Conservation (phyloP, 257 asterid genomes). For the Catharanthus roseus region DNA sequence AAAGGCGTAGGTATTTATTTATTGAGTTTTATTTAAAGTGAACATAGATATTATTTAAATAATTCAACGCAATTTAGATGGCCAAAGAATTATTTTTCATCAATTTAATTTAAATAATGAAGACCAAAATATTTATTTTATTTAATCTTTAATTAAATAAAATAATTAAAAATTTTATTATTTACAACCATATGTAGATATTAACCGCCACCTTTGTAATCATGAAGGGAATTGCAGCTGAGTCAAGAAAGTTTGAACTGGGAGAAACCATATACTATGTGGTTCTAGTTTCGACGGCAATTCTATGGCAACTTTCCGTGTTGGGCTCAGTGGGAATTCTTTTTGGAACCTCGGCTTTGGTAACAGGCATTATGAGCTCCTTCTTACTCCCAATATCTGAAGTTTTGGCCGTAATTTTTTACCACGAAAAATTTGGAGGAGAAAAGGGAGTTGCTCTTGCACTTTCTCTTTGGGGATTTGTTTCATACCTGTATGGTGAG, state of each 20-base stretch:
- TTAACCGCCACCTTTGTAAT: too few relatives aligned
- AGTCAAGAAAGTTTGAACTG: conserved; percentile 14
- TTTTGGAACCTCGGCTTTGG: too few relatives aligned
- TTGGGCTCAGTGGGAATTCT: conserved; percentile 10
- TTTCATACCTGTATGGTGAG: conserved; percentile 25
- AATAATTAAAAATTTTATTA: too few relatives aligned
- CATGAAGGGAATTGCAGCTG: conserved; percentile 6
- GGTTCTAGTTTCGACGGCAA: conserved; percentile 9
- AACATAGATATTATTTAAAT: too few relatives aligned
- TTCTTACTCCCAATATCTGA: conserved; percentile 6
- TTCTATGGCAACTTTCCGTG: conserved; percentile 11
- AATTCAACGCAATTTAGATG: too few relatives aligned
- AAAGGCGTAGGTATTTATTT: too few relatives aligned
- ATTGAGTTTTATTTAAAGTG: too few relatives aligned
- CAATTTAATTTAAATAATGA: too few relatives aligned
- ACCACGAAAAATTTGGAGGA: conserved; percentile 7
- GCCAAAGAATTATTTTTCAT: too few relatives aligned
- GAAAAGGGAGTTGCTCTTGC: conserved; percentile 9
- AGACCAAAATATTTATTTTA: too few relatives aligned
- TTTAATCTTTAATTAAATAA: too few relatives aligned
- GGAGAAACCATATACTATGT: conserved; percentile 10
- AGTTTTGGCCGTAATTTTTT: conserved; percentile 5
- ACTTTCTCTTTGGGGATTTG: conserved; percentile 24
- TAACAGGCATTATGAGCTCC: not conserved
- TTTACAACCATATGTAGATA: too few relatives aligned